Conservation (phyloP, 2,329 filamentous ascomycete genomes). For the Calonectria pseudoturangicola region DNA sequence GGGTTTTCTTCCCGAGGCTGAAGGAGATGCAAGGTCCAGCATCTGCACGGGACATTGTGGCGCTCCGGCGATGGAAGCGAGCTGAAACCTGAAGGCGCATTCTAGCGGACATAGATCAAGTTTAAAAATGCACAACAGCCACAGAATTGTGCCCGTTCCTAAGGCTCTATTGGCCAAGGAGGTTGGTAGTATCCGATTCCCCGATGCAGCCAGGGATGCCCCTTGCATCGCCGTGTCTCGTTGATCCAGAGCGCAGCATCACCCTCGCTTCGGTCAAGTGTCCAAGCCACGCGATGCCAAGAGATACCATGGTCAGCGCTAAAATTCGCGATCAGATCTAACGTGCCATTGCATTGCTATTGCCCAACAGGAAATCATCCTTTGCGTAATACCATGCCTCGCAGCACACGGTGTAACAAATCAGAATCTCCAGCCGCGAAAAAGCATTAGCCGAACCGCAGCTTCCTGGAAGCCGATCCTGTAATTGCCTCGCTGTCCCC, state of each 20-base stretch:
- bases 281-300: constrained; percentile 13
- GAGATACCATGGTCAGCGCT: constrained; percentile 16
- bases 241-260: constrained; percentile 12
- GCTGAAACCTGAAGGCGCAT: neutral
- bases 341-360: neutral
- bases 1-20: neutral
- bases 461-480: neutral
- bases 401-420: neutral
- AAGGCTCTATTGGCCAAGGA: neutral
- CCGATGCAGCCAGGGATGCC: neutral
- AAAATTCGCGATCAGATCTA: neutral
- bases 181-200: neutral
- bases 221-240: neutral
- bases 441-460: neutral
- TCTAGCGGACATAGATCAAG: neutral
- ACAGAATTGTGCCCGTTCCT: neutral
- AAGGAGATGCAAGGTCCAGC: neutral
- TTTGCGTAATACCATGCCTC: neutral
- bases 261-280: neutral
- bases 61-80: neutral
- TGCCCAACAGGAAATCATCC: neutral
- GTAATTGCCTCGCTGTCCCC: constrained; percentile 8
- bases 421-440: neutral
- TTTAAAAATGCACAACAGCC: neutral
- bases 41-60: constrained; percentile 6